Percentiles rank a stretch among this genome's conserved stretches.
These are phyloP conservation scores for Pseudonitzschia pungens DNA, from an alignment of 108 stramenopile species.

Conservation along the genomic window DNA sequence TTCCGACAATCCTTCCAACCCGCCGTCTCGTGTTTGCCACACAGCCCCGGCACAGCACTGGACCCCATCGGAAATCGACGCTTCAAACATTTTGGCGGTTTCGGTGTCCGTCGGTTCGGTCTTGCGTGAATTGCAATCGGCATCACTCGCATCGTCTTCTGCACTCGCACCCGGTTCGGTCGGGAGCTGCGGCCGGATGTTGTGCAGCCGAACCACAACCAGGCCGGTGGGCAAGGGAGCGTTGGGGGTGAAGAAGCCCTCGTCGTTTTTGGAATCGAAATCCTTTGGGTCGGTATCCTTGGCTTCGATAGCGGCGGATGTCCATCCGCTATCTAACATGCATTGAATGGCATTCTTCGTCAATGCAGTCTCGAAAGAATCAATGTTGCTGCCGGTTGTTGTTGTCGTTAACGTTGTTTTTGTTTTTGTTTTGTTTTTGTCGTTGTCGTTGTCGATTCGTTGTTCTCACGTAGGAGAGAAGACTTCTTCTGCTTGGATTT, in stretches of 20 bases:
- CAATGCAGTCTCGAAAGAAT: slow-evolving; percentile 3
- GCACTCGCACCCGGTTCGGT: neutral
- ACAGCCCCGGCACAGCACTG: neutral
- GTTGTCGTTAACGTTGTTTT: neutral
- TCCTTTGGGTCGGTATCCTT: neutral
- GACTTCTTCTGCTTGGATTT: no score
- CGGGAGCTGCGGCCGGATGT: neutral
- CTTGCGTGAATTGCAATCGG: no score
- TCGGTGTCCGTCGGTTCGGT: neutral
- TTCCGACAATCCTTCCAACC: neutral
- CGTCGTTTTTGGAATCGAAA: neutral
- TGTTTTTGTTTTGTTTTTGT: no score
- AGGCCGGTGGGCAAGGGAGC: neutral
- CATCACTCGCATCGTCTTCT: no score
- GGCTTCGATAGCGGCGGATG: neutral
- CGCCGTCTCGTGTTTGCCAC: neutral
- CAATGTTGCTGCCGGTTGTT: no score
- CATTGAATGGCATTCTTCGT: slow-evolving; percentile 1
- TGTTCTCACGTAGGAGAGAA: no score
- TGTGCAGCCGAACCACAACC: neutral
- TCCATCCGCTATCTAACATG: neutral
- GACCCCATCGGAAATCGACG: slow-evolving; percentile 4
- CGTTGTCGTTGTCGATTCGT: no score
- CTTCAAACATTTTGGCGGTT: neutral
- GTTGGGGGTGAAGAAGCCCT: neutral